phyloP scores from a whole-genome alignment of 805 yeast genomes.

The Tetrapisispora pingtungensis region DNA sequence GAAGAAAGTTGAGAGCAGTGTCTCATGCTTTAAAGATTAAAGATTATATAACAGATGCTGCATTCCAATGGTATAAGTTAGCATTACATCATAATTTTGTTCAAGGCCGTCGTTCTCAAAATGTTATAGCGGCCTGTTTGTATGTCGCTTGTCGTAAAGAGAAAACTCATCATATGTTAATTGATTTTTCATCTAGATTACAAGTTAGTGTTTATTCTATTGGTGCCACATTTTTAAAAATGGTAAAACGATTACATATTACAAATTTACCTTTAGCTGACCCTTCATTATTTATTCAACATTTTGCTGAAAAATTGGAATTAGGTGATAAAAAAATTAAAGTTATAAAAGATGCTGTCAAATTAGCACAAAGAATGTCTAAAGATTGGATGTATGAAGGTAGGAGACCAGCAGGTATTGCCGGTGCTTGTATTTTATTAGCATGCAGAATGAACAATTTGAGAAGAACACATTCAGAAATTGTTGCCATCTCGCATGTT shows the following conservation, averaged over 20 bases:
- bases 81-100: constrained; percentile 86
- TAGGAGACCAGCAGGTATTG: constrained; percentile 95
- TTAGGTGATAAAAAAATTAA: constrained; percentile 65
- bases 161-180: constrained; percentile 87
- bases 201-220: constrained; percentile 88
- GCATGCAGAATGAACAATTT: constrained; percentile 97
- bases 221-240: constrained; percentile 89
- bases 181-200: constrained; percentile 83
- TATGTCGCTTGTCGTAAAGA: constrained; percentile 91
- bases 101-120: constrained; percentile 93
- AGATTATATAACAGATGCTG: constrained; percentile 76
- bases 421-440: constrained; percentile 87
- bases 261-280: constrained; percentile 78
- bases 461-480: constrained; percentile 83
- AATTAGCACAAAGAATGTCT: constrained; percentile 82
- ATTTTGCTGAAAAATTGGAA: constrained; percentile 80
- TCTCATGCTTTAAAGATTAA: constrained; percentile 74
- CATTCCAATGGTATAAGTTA: constrained; percentile 77
- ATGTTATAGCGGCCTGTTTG: constrained; percentile 89
- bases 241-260: constrained; percentile 79
- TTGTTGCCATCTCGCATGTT: constrained; percentile 90
- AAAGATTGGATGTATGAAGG: constrained; percentile 96
- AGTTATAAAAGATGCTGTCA: constrained; percentile 80
- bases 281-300: constrained; percentile 87
- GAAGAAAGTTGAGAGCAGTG: constrained; percentile 63